phyloP scores from a whole-genome alignment of 192 early-diverging fungal genomes.

The Coemansia furcata region DNA sequence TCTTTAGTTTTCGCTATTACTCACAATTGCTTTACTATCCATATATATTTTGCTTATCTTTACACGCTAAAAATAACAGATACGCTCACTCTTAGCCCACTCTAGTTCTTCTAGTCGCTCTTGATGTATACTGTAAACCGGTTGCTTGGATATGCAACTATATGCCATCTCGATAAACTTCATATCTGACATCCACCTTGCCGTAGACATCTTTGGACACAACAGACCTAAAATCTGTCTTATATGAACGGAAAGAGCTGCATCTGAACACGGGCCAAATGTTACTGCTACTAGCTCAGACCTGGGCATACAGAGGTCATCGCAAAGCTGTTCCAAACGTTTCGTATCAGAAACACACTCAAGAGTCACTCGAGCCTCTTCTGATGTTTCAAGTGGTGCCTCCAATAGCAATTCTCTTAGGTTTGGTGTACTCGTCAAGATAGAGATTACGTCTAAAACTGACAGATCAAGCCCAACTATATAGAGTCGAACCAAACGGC shows the following conservation, averaged over 20 bases:
- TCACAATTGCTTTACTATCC: too few relatives aligned
- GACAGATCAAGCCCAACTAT: not conserved
- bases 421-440: not conserved
- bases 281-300: not conserved
- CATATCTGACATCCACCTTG: not conserved
- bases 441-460: not conserved
- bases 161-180: not conserved
- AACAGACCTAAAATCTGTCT: not conserved
- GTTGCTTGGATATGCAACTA: not conserved
- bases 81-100: not conserved
- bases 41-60: too few relatives aligned
- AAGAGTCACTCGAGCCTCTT: not conserved
- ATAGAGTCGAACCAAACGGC: not conserved
- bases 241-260: not conserved
- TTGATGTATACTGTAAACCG: not conserved
- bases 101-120: not conserved
- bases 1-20: too few relatives aligned
- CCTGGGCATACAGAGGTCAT: not conserved
- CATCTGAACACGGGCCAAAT: not conserved
- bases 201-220: not conserved
- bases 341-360: not conserved
- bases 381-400: not conserved
- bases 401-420: not conserved
- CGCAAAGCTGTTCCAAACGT: not conserved
- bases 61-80: too few relatives aligned